phyloP scores from a whole-genome alignment of 2,329 filamentous ascomycete genomes.

The Calonectria hawksworthii region DNA sequence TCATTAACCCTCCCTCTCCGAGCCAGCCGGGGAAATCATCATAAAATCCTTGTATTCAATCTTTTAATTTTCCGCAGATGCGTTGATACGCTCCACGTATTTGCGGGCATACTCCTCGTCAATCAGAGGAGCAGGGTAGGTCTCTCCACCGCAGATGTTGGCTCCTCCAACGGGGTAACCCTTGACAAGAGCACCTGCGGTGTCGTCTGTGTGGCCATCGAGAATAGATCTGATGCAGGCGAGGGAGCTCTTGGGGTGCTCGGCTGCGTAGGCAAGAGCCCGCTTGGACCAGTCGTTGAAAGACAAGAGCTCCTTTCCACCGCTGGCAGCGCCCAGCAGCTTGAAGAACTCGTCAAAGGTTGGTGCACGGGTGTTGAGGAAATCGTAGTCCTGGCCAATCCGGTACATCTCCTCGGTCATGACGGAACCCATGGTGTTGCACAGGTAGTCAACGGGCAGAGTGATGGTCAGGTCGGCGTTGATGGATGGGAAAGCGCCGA shows the following conservation, averaged over 20 bases:
- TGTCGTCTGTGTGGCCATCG: not conserved
- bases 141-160: not conserved
- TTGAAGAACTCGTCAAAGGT: not conserved
- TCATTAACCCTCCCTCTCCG: no score
- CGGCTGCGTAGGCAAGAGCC: not conserved
- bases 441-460: not conserved
- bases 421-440: not conserved
- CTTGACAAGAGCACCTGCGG: not conserved
- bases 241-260: not conserved
- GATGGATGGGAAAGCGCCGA: not conserved
- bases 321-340: not conserved
- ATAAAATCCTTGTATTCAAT: no score
- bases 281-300: not conserved
- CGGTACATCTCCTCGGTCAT: not conserved
- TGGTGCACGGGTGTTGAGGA: not conserved
- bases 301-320: not conserved
- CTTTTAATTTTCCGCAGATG: no score
- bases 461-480: not conserved
- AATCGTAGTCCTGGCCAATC: not conserved
- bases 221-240: not conserved
- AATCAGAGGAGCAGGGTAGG: not conserved
- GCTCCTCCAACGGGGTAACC: not conserved
- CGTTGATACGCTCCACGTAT: not conserved
- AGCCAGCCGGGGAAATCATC: no score
- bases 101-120: not conserved